A percentile compares a stretch with the other conserved stretches of the same genome.
phyloP scores from a whole-genome alignment of 495 filamentous ascomycete species.

The Neurospora tetrasperma region DNA sequence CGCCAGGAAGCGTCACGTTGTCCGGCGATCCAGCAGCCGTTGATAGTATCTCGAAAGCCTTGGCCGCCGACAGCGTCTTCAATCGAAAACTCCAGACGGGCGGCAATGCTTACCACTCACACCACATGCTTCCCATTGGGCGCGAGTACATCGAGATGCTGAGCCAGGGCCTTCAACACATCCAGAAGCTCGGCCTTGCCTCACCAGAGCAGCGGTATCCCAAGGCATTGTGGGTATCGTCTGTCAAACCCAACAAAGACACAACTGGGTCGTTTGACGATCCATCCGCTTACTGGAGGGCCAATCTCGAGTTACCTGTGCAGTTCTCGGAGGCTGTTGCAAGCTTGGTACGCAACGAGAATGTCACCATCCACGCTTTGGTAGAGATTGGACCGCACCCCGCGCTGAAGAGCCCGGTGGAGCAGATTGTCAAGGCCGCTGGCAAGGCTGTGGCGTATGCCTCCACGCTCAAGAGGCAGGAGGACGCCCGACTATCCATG shows the following conservation, averaged over 20 bases:
- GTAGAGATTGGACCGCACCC: conserved; percentile 49
- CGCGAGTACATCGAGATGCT: conserved; percentile 25
- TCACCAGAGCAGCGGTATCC: conserved; percentile 13
- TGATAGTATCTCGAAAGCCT: conserved; percentile 13
- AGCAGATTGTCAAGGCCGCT: conserved; percentile 23
- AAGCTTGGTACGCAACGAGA: background rate
- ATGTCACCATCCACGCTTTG: conserved; percentile 7
- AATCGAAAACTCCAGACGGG: conserved; percentile 29
- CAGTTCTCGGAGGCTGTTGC: conserved; percentile 31
- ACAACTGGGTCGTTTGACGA: background rate
- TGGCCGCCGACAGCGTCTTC: conserved; percentile 28
- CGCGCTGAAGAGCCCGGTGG: conserved; percentile 38
- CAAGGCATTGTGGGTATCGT: conserved; percentile 2
- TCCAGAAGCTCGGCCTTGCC: conserved; percentile 20
- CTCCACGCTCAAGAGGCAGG: conserved; percentile 22
- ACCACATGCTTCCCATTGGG: conserved; percentile 33
- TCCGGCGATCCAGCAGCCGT: conserved; percentile 27
- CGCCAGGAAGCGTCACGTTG: conserved; percentile 27
- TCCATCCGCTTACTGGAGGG: conserved; percentile 32
- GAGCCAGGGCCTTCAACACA: conserved; percentile 2
- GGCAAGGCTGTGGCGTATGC: conserved; percentile 23
- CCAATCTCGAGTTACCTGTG: conserved; percentile 37
- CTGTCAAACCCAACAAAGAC: too few relatives aligned
- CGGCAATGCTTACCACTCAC: conserved; percentile 42
- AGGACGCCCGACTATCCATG: conserved; percentile 24